A percentile compares a stretch with the other conserved stretches of the same genome.
These are phyloP conservation scores for Heterobasidion irregulare DNA, from an alignment of 1,284 basidiomycete genomes.

Conservation along the genomic window DNA sequence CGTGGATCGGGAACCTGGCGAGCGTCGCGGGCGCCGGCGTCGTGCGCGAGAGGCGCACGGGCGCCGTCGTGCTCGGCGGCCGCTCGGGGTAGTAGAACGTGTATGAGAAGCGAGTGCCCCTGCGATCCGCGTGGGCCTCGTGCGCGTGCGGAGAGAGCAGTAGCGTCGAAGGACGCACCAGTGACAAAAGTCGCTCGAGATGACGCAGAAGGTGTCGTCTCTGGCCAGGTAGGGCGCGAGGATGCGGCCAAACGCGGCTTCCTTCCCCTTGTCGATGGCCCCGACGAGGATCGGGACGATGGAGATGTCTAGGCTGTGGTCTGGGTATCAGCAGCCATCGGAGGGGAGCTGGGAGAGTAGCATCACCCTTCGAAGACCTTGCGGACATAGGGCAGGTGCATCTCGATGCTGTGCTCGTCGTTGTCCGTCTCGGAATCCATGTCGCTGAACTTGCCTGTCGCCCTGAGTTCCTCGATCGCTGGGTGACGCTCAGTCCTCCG, in stretches of 20 bases:
- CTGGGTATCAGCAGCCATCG: background rate
- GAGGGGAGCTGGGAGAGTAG: background rate
- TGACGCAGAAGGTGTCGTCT: constrained; percentile 79
- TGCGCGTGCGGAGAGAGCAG: background rate
- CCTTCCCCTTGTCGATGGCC: constrained; percentile 55
- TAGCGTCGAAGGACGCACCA: constrained; percentile 56
- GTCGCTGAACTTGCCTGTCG: constrained; percentile 63
- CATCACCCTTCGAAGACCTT: constrained; percentile 75
- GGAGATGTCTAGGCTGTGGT: constrained; percentile 55
- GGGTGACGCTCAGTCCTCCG: constrained; percentile 3
- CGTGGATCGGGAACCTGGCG: constrained; percentile 47
- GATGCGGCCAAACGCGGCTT: constrained; percentile 57
- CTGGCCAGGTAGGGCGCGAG: constrained; percentile 76
- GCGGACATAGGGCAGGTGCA: constrained; percentile 92
- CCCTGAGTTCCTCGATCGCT: constrained; percentile 67
- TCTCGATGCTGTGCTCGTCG: constrained; percentile 96
- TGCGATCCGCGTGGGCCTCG: constrained; percentile 20
- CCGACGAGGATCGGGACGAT: constrained; percentile 94
- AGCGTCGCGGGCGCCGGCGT: constrained; percentile 29
- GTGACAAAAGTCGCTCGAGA: constrained; percentile 97
- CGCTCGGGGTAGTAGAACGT: constrained; percentile 83
- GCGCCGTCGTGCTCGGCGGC: constrained; percentile 39
- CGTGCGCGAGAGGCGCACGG: constrained; percentile 42
- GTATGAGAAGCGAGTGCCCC: constrained; percentile 87
- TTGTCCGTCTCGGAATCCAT: constrained; percentile 75